Evolutionary conservation across 495 filamentous ascomycete species (phyloP).

Genomic region (Xylaria grammica): DNA sequence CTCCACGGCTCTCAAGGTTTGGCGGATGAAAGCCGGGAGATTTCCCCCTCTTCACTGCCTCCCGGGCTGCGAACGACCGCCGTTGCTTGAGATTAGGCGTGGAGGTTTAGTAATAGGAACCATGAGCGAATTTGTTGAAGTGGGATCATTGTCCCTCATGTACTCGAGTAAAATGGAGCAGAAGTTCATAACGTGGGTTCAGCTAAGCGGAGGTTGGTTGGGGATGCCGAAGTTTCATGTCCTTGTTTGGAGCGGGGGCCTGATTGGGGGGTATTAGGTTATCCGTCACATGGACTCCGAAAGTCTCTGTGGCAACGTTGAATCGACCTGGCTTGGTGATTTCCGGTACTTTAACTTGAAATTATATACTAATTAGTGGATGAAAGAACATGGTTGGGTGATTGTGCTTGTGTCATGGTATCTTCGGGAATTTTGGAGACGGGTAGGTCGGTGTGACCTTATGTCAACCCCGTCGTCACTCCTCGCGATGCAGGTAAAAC

Average conservation of each 20-base stretch:
- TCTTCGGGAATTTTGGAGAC: too few species aligned
- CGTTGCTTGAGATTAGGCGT: not conserved
- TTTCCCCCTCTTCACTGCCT: not conserved
- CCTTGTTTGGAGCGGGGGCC: not conserved
- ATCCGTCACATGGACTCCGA: not conserved
- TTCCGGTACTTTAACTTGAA: too few species aligned
- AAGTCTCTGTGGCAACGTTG: too few species aligned
- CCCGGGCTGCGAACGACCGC: not conserved
- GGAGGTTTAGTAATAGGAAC: not conserved
- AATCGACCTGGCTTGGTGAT: too few species aligned
- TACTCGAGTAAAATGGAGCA: not conserved
- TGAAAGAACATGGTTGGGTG: too few species aligned
- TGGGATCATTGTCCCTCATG: not conserved
- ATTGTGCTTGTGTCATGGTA: too few species aligned
- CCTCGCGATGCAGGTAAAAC: too few species aligned
- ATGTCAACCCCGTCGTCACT: too few species aligned
- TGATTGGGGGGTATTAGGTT: not conserved
- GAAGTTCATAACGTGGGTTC: not conserved
- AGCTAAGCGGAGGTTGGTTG: conserved; percentile 9
- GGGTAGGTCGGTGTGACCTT: too few species aligned
- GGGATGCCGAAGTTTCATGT: not conserved
- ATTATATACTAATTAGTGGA: too few species aligned
- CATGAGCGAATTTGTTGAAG: not conserved
- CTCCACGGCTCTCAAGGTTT: too few species aligned
- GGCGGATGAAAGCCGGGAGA: too few species aligned